Conservation (phyloP, 1,284 basidiomycete genomes). For the Paramarasmius palmivorus region DNA sequence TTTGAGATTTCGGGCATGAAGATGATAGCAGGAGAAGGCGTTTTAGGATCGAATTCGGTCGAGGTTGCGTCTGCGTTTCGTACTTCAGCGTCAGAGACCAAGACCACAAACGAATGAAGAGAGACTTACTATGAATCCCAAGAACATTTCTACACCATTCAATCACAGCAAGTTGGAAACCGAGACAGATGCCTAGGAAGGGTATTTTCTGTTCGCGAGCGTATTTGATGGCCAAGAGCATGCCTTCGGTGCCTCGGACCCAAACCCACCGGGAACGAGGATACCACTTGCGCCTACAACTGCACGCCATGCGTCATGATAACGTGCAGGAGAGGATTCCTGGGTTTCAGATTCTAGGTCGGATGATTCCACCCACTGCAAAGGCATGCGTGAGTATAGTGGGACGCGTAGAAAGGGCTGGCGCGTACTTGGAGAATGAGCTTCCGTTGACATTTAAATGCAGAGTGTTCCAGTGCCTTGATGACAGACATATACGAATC, state of each 20-base stretch:
- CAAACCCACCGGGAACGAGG: slow-evolving; percentile 96
- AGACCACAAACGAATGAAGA: slow-evolving; percentile 11
- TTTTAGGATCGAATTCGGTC: slow-evolving; percentile 70
- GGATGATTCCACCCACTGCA: slow-evolving; percentile 96
- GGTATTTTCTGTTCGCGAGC: slow-evolving; percentile 94
- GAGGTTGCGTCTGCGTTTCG: slow-evolving; percentile 78
- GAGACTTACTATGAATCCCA: slow-evolving; percentile 60
- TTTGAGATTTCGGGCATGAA: slow-evolving; percentile 99
- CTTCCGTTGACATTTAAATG: slow-evolving; percentile 88
- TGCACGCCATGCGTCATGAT: slow-evolving; percentile 95
- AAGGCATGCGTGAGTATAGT: slow-evolving; percentile 8
- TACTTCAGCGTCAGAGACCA: not conserved
- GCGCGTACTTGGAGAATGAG: slow-evolving; percentile 70
- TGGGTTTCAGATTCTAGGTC: slow-evolving; percentile 86
- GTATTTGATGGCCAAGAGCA: slow-evolving; percentile 97
- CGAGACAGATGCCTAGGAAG: slow-evolving; percentile 96
- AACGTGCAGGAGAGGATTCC: slow-evolving; percentile 79
- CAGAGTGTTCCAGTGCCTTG: slow-evolving; percentile 96
- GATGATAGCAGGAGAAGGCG: slow-evolving; percentile 79
- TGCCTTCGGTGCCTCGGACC: slow-evolving; percentile 92
- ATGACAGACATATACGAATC: slow-evolving; percentile 99
- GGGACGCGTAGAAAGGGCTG: slow-evolving; percentile 7
- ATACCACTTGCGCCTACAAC: slow-evolving; percentile 93
- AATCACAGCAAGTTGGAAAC: slow-evolving; percentile 96
- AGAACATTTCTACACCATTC: slow-evolving; percentile 93